Base-by-base conservation (phyloP, 306 rosid genomes). In the Sicyos baderoa region DNA sequence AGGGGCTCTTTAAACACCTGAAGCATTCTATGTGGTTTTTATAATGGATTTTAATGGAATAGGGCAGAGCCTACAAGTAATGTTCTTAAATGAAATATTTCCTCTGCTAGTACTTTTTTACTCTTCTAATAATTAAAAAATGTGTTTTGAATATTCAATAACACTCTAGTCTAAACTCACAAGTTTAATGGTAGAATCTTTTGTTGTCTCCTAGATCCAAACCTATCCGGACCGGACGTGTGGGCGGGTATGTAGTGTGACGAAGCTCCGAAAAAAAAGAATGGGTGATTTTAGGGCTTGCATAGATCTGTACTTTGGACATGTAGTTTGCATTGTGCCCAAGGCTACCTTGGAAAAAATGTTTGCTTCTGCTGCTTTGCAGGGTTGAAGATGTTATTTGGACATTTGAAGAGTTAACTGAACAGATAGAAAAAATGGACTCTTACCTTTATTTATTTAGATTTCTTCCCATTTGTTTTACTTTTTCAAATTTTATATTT, bases 1-100 rank as follows among this genome's bases (percentile, higher is more conserved):
- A 51, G 35, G 23, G 10, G 42, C 23, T 35, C 44, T 12, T 12
- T 21, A 32, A 23, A 69, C 25, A 14, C 15, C 17, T 23, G 22
- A 64, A 51, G 60, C 73, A 50, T 16, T 42, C 53, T 15, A 49
- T 51, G 60, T 80, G 64, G 78, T 73, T 66, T 72, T 60, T 75
- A 66, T 44, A 52, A 80, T 73, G 52, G 57, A 48, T 37, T 32
- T 6, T 69, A 51, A 72, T 60, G 35, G 67, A 47, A 51, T 70
- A 72, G 54, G 56, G 16, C 54, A 74, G 64, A 60, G 40, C 10
- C 40, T 66, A 10, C 14, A 27, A 58, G 42, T 58, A 58, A 7
- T 57, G n/a, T 14, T 57, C 23, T 58, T 27, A 14, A 27, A 27
- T 27, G 19, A 25, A 58, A 58, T 25, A 23, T 11, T 58, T 21